Evolutionary conservation across 257 asterid species (phyloP), one percentile per base, ranked within the genome.

Genomic region (Agastache rugosa): DNA sequence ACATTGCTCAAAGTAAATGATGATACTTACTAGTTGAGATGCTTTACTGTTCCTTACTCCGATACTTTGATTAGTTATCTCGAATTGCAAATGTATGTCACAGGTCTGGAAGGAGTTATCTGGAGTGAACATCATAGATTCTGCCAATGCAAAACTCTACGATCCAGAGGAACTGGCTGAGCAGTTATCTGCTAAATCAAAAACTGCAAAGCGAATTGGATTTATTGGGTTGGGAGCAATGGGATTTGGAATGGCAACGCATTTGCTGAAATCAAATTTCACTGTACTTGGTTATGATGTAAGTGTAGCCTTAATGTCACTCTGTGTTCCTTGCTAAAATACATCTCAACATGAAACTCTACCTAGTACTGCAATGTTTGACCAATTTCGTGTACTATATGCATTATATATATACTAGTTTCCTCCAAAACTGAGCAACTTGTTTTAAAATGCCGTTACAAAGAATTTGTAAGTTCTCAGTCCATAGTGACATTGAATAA

Each of bases 171-270:
- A 89, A 64, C 81, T 86, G 77, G 97, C 96, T 63, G 56, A 48
- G 70, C 86, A 85, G 77, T 77, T 86, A 76, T 73, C 87, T 79
- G 70, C 84, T 63, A 85, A 86, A 61, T 90, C 97, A 42, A 84
- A 87, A 82, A 73, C 82, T 54, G 87, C 81, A 61, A 85, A 92
- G 74, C 81, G 85, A 74, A 86, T 92, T 45, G 99, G 97, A 80
- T 94, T 94, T 81, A 89, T 94, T 78, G 99, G 99, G 75, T 92
- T 94, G 72, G 99, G 99, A 81, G 97, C 99, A 65, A 94, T 94
- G 99, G 99, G 99, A 75, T 90, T 92, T 84, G 99, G 99, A 87
- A 94, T 94, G 97, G 99, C 99, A 68, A 92, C 92, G 50, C 97
- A 94, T 80, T 87, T 94, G 77, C 79, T 94, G 83, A 90, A 89